A percentile compares a stretch with the other conserved stretches of the same genome.
Evolutionary conservation across 257 asterid species (phyloP).

Genomic region (Petunia secreta): DNA sequence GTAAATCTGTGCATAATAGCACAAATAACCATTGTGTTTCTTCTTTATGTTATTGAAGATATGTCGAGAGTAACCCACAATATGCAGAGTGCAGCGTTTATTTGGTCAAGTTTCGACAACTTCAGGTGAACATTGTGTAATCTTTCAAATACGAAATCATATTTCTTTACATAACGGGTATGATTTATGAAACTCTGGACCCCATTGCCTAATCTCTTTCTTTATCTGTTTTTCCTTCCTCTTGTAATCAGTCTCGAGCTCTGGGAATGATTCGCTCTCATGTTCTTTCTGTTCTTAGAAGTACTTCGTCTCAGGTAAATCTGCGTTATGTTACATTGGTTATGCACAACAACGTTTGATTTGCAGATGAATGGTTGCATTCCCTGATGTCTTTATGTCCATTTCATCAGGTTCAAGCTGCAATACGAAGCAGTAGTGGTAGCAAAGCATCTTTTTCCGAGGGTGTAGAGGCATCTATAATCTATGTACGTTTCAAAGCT

Average conservation of each 20-base stretch:
- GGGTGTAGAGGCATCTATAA: conserved; percentile 92
- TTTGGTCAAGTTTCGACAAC: conserved; percentile 97
- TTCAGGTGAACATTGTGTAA: conserved; percentile 62
- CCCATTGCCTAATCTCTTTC: conserved; percentile 8
- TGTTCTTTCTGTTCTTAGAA: conserved; percentile 80
- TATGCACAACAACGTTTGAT: conserved; percentile 28
- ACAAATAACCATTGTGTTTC: conserved; percentile 12
- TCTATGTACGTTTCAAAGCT: conserved; percentile 94
- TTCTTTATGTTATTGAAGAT: conserved; percentile 50
- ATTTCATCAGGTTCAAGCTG: conserved; percentile 71
- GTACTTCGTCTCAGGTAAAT: conserved; percentile 89
- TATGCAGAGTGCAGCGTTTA: conserved; percentile 98
- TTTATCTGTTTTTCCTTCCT: conserved; percentile 15
- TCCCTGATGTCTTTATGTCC: conserved; percentile 26
- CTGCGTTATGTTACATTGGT: conserved; percentile 29
- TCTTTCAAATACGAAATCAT: neutral
- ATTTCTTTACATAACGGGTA: neutral
- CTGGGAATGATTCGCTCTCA: conserved; percentile 94
- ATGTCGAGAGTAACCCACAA: conserved; percentile 96
- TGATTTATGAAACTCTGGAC: conserved; percentile 19
- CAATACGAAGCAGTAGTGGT: conserved; percentile 74
- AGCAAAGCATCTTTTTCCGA: conserved; percentile 80
- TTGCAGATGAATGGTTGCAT: conserved; percentile 28
- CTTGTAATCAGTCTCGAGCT: conserved; percentile 82
- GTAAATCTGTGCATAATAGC: conserved; percentile 19